A percentile compares a stretch with the other conserved stretches of the same genome.
Evolutionary conservation across 208 protist species (phyloP).

Genomic region (Dictyostelium gargantuum): DNA sequence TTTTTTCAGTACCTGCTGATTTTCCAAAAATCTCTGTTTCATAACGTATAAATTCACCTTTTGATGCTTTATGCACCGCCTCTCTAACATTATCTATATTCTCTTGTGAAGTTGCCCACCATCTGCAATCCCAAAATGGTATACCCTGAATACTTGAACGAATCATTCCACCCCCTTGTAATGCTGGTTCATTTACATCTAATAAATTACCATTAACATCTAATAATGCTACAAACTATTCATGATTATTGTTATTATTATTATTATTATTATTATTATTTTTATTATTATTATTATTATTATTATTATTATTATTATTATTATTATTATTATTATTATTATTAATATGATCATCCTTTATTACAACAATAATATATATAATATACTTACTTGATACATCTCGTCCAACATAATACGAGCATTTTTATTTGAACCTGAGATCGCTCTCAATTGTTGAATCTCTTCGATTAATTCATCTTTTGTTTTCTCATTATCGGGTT

Average conservation of each 20-base stretch:
- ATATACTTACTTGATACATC: slow-evolving; percentile 50
- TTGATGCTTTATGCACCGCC: background rate
- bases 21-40: slow-evolving; percentile 56
- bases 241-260: background rate
- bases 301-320: background rate
- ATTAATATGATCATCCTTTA: too few relatives aligned
- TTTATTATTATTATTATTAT: background rate
- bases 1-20: slow-evolving; percentile 47
- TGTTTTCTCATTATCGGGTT: slow-evolving; percentile 24
- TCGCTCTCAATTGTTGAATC: background rate
- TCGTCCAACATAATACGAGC: slow-evolving; percentile 62
- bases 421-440: slow-evolving; percentile 16
- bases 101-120: slow-evolving; percentile 22
- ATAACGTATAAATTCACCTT: slow-evolving; percentile 51
- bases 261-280: too few relatives aligned
- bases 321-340: too few relatives aligned
- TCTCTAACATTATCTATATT: slow-evolving; percentile 11
- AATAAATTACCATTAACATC: slow-evolving; percentile 43
- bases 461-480: slow-evolving; percentile 20
- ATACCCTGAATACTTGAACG: slow-evolving; percentile 28
- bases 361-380: too few relatives aligned
- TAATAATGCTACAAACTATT: slow-evolving; percentile 59
- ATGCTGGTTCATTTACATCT: slow-evolving; percentile 63
- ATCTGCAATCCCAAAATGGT: slow-evolving; percentile 61
- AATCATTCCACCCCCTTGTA: slow-evolving; percentile 57